phyloP scores from a whole-genome alignment of 1,284 basidiomycete genomes.

The Neonothopanus nambi region DNA sequence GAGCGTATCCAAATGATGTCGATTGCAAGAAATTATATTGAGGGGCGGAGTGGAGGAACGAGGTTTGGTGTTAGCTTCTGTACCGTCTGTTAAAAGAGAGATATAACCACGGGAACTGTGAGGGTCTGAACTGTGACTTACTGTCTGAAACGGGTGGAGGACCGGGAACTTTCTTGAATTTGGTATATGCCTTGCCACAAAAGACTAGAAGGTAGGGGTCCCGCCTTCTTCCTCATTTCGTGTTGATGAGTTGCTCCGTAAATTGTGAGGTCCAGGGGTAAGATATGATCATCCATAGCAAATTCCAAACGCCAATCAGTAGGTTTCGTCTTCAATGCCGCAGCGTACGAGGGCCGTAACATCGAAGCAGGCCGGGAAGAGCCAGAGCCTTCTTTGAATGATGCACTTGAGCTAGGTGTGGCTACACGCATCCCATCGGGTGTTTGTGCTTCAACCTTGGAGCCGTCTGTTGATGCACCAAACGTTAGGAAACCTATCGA shows the following conservation, averaged over 20 bases:
- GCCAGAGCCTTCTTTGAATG: slow-evolving; percentile 31
- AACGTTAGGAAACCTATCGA: slow-evolving; percentile 83
- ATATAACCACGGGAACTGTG: slow-evolving; percentile 1
- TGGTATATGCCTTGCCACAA: slow-evolving; percentile 90
- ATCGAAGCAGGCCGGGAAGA: slow-evolving; percentile 42
- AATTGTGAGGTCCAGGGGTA: slow-evolving; percentile 89
- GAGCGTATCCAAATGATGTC: slow-evolving; percentile 95
- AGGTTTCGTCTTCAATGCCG: slow-evolving; percentile 89
- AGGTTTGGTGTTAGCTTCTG: slow-evolving; percentile 45
- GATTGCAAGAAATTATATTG: slow-evolving; percentile 97
- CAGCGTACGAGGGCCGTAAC: slow-evolving; percentile 81
- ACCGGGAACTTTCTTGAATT: slow-evolving; percentile 90
- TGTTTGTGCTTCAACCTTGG: slow-evolving; percentile 91
- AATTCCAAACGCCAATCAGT: slow-evolving; percentile 98
- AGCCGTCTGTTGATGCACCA: slow-evolving; percentile 56
- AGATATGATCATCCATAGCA: slow-evolving; percentile 81
- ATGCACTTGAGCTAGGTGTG: slow-evolving; percentile 69
- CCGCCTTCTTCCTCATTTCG: slow-evolving; percentile 72
- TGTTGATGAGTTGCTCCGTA: slow-evolving; percentile 94
- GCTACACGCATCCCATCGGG: slow-evolving; percentile 93
- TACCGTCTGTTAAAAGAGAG: slow-evolving; percentile 34
- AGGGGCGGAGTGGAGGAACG: slow-evolving; percentile 64
- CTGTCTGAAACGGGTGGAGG: slow-evolving; percentile 67
- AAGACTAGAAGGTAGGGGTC: slow-evolving; percentile 61
- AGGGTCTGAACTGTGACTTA: slow-evolving; percentile 35